These are phyloP conservation scores for Ascochyta koolunga DNA, from an alignment of 2,329 filamentous ascomycete genomes.

Conservation along the genomic window DNA sequence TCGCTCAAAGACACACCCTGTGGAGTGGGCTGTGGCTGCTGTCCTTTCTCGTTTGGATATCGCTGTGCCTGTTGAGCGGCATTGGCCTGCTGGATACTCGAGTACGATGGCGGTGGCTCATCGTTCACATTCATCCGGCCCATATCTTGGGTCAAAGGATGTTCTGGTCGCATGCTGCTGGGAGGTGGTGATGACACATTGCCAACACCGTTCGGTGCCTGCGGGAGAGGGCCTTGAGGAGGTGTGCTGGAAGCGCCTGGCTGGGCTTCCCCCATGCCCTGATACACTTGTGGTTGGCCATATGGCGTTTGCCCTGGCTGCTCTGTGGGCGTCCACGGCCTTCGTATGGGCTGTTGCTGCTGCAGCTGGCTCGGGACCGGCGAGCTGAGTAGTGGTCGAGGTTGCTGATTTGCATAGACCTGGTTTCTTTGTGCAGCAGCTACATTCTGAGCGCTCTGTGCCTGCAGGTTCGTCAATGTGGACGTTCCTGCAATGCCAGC, in stretches of 20 bases:
- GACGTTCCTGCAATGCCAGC: conserved; percentile 87
- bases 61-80: conserved; percentile 55
- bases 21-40: conserved; percentile 40
- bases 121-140: conserved; percentile 79
- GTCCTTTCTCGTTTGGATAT: conserved; percentile 81
- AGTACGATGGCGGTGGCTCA: conserved; percentile 94
- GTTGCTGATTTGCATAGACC: conserved; percentile 66
- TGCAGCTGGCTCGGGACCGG: conserved; percentile 49
- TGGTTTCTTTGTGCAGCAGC: conserved; percentile 81
- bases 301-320: conserved; percentile 83
- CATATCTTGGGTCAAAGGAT: conserved; percentile 82
- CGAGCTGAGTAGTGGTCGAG: conserved; percentile 56
- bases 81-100: conserved; percentile 57
- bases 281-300: conserved; percentile 89
- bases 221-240: conserved; percentile 41
- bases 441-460: conserved; percentile 78
- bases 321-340: conserved; percentile 96
- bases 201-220: conserved; percentile 24
- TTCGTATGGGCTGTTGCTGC: conserved; percentile 53
- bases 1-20: conserved; percentile 42
- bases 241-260: conserved; percentile 48
- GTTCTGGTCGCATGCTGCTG: conserved; percentile 52
- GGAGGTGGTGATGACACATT: conserved; percentile 37
- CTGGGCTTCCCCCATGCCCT: conserved; percentile 75
- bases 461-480: conserved; percentile 76